Base-by-base conservation (phyloP, 768 basidiomycete genomes). In the Mycena rosella region DNA sequence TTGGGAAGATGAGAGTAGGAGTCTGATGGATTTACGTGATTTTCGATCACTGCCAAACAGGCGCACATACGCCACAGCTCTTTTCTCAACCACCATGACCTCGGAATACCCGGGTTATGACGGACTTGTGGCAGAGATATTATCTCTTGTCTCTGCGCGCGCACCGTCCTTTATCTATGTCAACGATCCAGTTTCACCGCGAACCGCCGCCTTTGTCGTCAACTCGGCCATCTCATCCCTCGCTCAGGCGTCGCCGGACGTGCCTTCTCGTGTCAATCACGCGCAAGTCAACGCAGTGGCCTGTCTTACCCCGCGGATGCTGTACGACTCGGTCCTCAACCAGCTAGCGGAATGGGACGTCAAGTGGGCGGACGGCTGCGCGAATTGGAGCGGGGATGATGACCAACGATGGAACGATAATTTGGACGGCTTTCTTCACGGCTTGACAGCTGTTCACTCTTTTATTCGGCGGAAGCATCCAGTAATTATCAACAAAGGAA, bases 101-200 rank as follows among this genome's bases (percentile, higher is more conserved):
- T 29, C 17, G 34, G 53, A 64, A 10, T 29, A 63, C 20, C 60
- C 74, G 49, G 72, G 73, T 47, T 72, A 71, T 53, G 69, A 70
- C 9, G 52, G 29, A 20, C 62, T 74, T 51, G 60, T 49, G 3
- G 49, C 45, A 24, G 83, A 84, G 58, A 63, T 85, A 10, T 74
- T 74, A 18, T 77, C 80, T 13, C 78, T 85, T 18, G 63, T 85
- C 22, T 77, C 81, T 8, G 75, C 75, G 1, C 77, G 74, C 49
- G 85, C 89, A 10, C 90, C 91, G 2, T 84, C 89, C 0, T 94
- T 92, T 77, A 84, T 94, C 67, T 92, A 87, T 74, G 74, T 94
- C 45, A 86, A 89, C 58, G 90, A 93, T 75, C 77, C 87, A 0
- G 79, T 79, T 58, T 83, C 88, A 7, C 75, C 85, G 8, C 81